These are phyloP conservation scores for Ogataea paradorogensis DNA, from an alignment of 805 yeast species.

Conservation along the genomic window DNA sequence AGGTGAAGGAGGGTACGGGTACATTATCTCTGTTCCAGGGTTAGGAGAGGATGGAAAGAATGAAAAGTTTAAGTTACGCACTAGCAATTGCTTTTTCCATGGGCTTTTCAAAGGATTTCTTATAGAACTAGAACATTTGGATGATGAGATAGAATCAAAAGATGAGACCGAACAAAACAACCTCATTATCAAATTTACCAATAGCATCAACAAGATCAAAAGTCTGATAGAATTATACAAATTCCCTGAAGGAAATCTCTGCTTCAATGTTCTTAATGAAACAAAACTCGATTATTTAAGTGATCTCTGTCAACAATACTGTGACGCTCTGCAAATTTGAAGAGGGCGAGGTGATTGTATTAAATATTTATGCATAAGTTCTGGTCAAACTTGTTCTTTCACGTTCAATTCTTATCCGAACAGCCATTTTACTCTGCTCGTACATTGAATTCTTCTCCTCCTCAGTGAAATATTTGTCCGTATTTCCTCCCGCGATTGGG, in stretches of 20 bases:
- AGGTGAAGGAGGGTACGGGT: constrained; percentile 74
- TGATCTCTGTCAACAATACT: constrained; percentile 39
- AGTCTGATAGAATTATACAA: constrained; percentile 30
- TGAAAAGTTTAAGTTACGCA: constrained; percentile 53
- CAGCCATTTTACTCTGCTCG: constrained; percentile 35
- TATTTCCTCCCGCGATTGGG: constrained; percentile 13
- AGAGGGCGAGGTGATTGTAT: background rate
- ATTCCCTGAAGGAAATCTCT: constrained; percentile 36
- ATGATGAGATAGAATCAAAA: constrained; percentile 18
- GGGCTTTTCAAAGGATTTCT: constrained; percentile 72
- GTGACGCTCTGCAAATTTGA: constrained; percentile 38
- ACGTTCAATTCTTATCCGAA: constrained; percentile 34
- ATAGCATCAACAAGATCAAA: constrained; percentile 34
- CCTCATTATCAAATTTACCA: constrained; percentile 32
- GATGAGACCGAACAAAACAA: constrained; percentile 23
- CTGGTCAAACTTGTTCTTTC: constrained; percentile 22
- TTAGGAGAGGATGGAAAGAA: constrained; percentile 17
- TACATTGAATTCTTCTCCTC: constrained; percentile 28
- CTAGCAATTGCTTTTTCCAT: constrained; percentile 71
- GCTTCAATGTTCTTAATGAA: constrained; percentile 37
- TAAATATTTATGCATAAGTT: constrained; percentile 5
- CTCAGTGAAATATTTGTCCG: constrained; percentile 17
- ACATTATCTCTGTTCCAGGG: constrained; percentile 43
- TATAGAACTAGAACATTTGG: constrained; percentile 52
- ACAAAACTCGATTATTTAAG: constrained; percentile 36